Conservation (phyloP, 805 yeast species). For the Debaryomyces castellii region DNA sequence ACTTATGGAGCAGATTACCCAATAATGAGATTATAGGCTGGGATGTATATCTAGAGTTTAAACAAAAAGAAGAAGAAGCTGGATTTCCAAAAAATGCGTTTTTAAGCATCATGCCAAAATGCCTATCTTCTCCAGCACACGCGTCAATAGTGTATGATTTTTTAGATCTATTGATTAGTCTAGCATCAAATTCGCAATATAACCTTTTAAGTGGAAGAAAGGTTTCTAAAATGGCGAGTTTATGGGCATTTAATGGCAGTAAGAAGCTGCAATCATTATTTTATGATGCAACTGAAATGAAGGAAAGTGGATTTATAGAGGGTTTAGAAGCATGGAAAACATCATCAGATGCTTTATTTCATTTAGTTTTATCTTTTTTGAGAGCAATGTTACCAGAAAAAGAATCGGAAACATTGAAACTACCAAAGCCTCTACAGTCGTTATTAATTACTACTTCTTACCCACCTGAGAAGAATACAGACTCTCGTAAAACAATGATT, state of each 20-base stretch:
- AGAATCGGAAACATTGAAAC: constrained; percentile 52
- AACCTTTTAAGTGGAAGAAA: constrained; percentile 80
- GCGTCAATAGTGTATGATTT: constrained; percentile 89
- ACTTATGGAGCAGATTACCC: constrained; percentile 84
- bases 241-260: constrained; percentile 77
- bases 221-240: constrained; percentile 75
- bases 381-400: constrained; percentile 74
- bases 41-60: constrained; percentile 76
- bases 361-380: constrained; percentile 70
- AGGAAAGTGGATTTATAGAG: constrained; percentile 51
- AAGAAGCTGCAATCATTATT: constrained; percentile 30
- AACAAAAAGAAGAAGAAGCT: constrained; percentile 59
- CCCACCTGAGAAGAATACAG: constrained; percentile 59
- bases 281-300: constrained; percentile 33
- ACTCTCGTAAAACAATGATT: constrained; percentile 37
- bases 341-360: constrained; percentile 84
- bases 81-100: constrained; percentile 74
- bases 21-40: constrained; percentile 80
- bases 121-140: constrained; percentile 80
- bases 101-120: constrained; percentile 78
- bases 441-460: constrained; percentile 64
- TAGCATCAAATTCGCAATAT: constrained; percentile 75
- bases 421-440: constrained; percentile 68
- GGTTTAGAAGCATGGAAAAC: constrained; percentile 78
- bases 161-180: constrained; percentile 72